Evolutionary conservation across 139 green algal genomes (phyloP), one percentile per base, ranked within the genome.

Genomic region (Auxenochlorella protothecoides): DNA sequence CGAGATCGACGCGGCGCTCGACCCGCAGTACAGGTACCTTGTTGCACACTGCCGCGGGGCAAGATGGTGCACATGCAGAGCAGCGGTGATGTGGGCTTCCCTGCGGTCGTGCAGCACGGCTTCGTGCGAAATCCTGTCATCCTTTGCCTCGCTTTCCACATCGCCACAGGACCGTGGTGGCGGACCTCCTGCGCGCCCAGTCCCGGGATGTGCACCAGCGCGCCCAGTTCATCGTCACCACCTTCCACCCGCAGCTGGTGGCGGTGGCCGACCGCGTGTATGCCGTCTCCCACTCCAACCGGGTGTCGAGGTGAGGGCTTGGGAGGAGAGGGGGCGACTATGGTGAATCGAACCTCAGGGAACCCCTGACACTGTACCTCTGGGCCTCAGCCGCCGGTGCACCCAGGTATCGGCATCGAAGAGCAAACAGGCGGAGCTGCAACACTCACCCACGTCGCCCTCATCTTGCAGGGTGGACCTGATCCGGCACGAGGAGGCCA

Each of bases 191-290:
- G 72, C 74, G 73, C 53, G 76, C 77, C 70, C 92, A 96, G 75
- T 84, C 87, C 4, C 68, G 88, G 57, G 87, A 92, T 16, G 68
- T 80, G 13, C 55, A 63, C 64, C 85, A 88, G 63, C 84, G 89
- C 11, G 90, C 92, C 5, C 96, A 99, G 84, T 99, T 99, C 83
- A 93, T 99, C 74, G 77, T 96, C 60, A 99, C 95, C 52, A 99
- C 95, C 59, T 99, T 99, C 84, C 91, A 97, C 75, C 91, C 92
- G 3, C 93, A 98, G 83, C 80, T 93, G 16, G 83, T 93, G 15
- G n/a, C 69, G 0, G 85, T 89, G 65, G 84, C 86, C 0, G 91
- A 99, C 76, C 84, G 90, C 67, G 73, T 97, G 44, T 98, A 96
- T 66, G 94, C 92, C 12, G 92, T 97, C 53, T 82, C 77, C 4